A percentile compares a stretch with the other conserved stretches of the same genome.
Conservation (phyloP, 2,329 filamentous ascomycete species). For the Paecilomyces variotii region DNA sequence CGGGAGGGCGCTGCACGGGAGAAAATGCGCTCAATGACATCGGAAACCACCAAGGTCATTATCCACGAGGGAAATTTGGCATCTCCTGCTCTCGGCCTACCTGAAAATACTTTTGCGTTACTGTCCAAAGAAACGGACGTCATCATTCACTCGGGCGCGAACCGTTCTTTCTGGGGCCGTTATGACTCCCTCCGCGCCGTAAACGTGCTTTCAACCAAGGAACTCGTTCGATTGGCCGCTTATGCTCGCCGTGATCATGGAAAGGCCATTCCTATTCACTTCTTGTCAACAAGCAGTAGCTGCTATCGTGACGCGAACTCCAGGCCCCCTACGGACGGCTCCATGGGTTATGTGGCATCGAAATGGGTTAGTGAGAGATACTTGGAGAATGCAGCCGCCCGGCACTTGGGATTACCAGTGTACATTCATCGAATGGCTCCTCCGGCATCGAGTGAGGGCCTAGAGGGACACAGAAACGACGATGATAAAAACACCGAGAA, state of each 20-base stretch:
- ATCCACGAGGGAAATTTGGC: slow-evolving; percentile 4
- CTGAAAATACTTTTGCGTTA: not conserved
- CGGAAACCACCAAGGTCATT: slow-evolving; percentile 3
- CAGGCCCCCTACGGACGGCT: slow-evolving; percentile 18
- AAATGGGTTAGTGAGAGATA: slow-evolving; percentile 35
- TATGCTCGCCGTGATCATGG: slow-evolving; percentile 1
- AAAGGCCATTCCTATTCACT: slow-evolving; percentile 19
- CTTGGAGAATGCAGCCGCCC: slow-evolving; percentile 21
- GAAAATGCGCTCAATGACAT: not conserved
- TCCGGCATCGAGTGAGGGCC: not conserved
- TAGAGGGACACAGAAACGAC: not conserved
- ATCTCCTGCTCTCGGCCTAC: slow-evolving; percentile 2
- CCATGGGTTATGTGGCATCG: slow-evolving; percentile 27
- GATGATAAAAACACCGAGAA: no score
- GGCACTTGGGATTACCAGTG: no score
- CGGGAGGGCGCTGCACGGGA: not conserved
- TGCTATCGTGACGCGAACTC: slow-evolving; percentile 2
- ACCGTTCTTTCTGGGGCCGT: slow-evolving; percentile 19
- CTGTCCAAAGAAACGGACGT: slow-evolving; percentile 2
- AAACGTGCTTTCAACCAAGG: slow-evolving; percentile 20
- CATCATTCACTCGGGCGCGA: slow-evolving; percentile 9
- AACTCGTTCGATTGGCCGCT: slow-evolving; percentile 16
- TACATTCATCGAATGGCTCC: no score
- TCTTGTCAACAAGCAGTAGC: slow-evolving; percentile 19
- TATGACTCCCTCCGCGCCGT: slow-evolving; percentile 19